These are phyloP conservation scores for Ricinus communis DNA, from an alignment of 345 rosid genomes.

Conservation along the genomic window DNA sequence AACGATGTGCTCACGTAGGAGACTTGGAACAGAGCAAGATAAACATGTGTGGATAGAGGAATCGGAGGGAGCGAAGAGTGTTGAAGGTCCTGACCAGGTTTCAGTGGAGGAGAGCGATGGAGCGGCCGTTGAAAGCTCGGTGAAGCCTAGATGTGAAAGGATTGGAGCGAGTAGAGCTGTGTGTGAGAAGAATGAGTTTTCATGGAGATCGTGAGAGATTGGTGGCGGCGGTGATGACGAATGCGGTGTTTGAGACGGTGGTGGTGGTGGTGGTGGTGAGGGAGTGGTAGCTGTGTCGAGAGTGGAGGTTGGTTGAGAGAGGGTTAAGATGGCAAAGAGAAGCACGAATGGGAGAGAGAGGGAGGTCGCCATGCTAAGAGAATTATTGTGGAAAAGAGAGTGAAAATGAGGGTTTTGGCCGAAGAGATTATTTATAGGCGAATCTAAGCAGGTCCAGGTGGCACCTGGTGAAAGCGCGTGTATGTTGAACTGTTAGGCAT, in stretches of 20 bases:
- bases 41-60: constrained; percentile 48
- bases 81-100: constrained; percentile 61
- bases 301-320: constrained; percentile 8
- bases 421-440: neutral
- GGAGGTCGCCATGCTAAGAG: constrained; percentile 28
- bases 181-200: constrained; percentile 32
- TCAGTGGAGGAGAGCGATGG: constrained; percentile 44
- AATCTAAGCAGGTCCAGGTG: neutral
- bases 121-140: constrained; percentile 51
- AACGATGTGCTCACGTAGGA: constrained; percentile 68
- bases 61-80: constrained; percentile 63
- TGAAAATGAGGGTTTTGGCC: neutral
- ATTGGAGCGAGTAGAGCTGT: constrained; percentile 43
- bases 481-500: too few relatives aligned
- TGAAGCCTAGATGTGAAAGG: constrained; percentile 66
- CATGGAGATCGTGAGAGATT: constrained; percentile 20
- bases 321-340: constrained; percentile 15
- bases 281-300: constrained; percentile 12
- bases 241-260: constrained; percentile 5
- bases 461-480: neutral
- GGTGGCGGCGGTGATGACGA: constrained; percentile 6
- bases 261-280: constrained; percentile 9
- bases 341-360: neutral
- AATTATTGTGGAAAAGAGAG: neutral
- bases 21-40: constrained; percentile 46